Evolutionary conservation across 176 grass and related monocot species (phyloP), one percentile per base, ranked within the genome.

Genomic region (Tillandsia fasciculata): DNA sequence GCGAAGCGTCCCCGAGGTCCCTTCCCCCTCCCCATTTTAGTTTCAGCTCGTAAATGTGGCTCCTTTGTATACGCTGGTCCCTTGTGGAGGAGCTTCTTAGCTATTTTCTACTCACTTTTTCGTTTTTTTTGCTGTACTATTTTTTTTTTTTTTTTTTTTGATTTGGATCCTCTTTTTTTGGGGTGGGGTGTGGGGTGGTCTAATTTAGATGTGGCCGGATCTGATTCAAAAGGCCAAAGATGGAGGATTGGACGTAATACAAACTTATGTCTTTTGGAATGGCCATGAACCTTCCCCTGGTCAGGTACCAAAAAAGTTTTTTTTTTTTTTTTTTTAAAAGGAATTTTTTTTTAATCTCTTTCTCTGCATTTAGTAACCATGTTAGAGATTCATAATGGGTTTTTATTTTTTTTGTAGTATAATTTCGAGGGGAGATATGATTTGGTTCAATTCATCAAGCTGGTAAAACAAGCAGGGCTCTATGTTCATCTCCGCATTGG

Each of bases 241-340:
- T 67, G 94, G 94, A 53, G 89, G 94, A 74, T 86, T 99, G 53
- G 94, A 99, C 74, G 89, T 99, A 59, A 86, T 99, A 76, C 94
- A 99, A 87, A 99, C 94, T 11, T 99, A 99, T 79, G 94, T 99
- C 4, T 99, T 99, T 76, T 93, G 94, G 94, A 99, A 93, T 50
- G 94, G 89, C 65, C 94, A 99, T 63, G 94, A 99, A 66, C 94
- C 94, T 53, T 79, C 84, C 65, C 84, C 82, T n/a, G 87, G 87
- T n/a, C 64, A 93, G 87, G 94, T 99, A 63, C n/a, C 9, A 6
- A 49, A 23, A 64, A 17, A 57, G 18, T 20, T 71, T 47, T 66
- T 65, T 64, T 11, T 9, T 58, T 15, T 15, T 10, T 48, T 53
- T 50, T 4, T 8, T 8, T 6, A 33, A 42, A 42, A 3, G 33